These are phyloP conservation scores for Pittosporum tobira DNA, from an alignment of 129 eudicot genomes.

Conservation along the genomic window DNA sequence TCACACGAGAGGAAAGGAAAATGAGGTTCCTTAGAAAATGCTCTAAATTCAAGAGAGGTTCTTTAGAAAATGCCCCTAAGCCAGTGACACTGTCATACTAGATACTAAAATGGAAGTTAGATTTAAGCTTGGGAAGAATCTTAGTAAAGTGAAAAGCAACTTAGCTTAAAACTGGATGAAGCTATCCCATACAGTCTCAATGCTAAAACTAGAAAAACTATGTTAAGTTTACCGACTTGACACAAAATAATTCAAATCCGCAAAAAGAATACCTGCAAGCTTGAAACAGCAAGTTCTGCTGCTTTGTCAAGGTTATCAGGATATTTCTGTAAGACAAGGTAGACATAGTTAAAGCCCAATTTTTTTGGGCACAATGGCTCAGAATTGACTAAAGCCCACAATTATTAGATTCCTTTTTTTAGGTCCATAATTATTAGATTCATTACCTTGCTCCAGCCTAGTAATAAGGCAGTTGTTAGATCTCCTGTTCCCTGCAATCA, in stretches of 20 bases:
- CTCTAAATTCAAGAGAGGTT: too few species aligned
- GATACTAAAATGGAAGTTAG: too few species aligned
- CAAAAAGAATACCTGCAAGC: constrained; percentile 59
- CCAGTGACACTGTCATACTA: too few species aligned
- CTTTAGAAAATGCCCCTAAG: too few species aligned
- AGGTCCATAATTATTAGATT: constrained; percentile 3
- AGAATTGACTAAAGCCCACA: not conserved
- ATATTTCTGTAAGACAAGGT: constrained; percentile 55
- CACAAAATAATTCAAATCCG: not conserved
- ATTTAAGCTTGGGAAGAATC: not conserved
- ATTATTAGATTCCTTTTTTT: constrained; percentile 16
- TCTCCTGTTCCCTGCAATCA: constrained; percentile 92
- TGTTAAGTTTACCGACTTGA: not conserved
- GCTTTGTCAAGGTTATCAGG: constrained; percentile 86
- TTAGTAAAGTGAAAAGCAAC: not conserved
- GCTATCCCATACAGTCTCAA: not conserved
- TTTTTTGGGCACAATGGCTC: not conserved
- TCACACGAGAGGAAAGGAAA: not conserved
- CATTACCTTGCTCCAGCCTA: constrained; percentile 98
- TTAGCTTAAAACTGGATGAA: not conserved
- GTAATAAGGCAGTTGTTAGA: constrained; percentile 80
- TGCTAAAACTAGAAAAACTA: not conserved
- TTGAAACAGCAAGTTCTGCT: constrained; percentile 95
- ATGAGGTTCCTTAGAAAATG: too few species aligned
- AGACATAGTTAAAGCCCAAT: not conserved